These are phyloP conservation scores for Tuber umbilicatum DNA, from an alignment of 495 filamentous ascomycete species.

Conservation along the genomic window DNA sequence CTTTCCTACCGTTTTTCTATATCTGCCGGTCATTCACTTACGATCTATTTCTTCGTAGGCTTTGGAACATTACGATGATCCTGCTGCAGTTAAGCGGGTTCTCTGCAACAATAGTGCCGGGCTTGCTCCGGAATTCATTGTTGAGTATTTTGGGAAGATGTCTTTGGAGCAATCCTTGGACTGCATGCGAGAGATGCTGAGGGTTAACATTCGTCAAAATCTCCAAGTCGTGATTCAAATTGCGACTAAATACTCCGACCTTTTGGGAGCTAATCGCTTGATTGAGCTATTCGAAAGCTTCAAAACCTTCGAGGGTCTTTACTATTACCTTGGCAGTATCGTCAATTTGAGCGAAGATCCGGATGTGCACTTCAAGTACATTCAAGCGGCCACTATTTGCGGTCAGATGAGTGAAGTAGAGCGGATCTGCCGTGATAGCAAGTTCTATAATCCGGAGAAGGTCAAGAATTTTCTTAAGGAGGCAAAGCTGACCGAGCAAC, in stretches of 20 bases:
- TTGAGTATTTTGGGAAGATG: constrained; percentile 84
- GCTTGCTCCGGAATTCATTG: constrained; percentile 79
- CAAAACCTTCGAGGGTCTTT: constrained; percentile 90
- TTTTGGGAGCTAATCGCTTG: constrained; percentile 78
- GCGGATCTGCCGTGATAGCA: constrained; percentile 92
- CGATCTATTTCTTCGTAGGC: constrained; percentile 46
- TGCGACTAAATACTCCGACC: constrained; percentile 95
- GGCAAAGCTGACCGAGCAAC: constrained; percentile 80
- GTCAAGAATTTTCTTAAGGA: constrained; percentile 99
- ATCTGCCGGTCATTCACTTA: neutral
- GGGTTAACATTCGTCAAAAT: constrained; percentile 92
- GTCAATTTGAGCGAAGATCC: constrained; percentile 94
- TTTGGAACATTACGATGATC: constrained; percentile 88
- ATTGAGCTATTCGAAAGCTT: constrained; percentile 96
- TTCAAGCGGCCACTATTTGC: constrained; percentile 91
- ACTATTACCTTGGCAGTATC: constrained; percentile 95
- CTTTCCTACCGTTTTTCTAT: neutral
- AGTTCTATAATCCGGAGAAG: constrained; percentile 89
- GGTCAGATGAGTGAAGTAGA: constrained; percentile 90
- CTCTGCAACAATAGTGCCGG: constrained; percentile 65
- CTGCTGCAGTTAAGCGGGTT: constrained; percentile 79
- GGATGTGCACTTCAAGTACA: constrained; percentile 98
- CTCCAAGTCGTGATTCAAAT: constrained; percentile 89
- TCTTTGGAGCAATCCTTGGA: constrained; percentile 92
- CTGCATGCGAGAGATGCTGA: constrained; percentile 92